Base-by-base conservation (phyloP, 768 basidiomycete genomes). In the Boletus sp. region DNA sequence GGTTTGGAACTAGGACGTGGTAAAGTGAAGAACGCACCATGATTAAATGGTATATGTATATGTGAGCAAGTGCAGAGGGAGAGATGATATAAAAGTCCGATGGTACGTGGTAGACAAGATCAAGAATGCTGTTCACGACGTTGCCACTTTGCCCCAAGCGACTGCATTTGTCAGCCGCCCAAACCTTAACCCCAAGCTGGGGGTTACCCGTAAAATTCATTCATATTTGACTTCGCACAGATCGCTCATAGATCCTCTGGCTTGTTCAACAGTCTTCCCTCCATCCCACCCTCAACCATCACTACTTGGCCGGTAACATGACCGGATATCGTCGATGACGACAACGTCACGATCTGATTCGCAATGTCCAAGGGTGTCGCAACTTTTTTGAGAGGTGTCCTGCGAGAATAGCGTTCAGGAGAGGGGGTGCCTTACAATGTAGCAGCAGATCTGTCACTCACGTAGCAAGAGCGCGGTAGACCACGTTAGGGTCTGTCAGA, bases 211-310 rank as follows among this genome's bases (percentile, higher is more conserved):
- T 25, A 25, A 0, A 25, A 25, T 25, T 25, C 25, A 25, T 25
- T 25, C 25, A 25, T 3, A 5, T 25, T 25, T 25, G 25, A 25
- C 25, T 25, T 25, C 2, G 25, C 25, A 25, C 25, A 19, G 10
- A 21, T 21, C 23, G 13, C 7, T 5, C n/a, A 53, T 44, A 70
- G 4, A 54, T 79, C 77, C 27, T 75, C 71, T 14, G 66, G 70
- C 30, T 56, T 66, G 58, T 81, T 80, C 55, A 80, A 63, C 33
- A 82, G 49, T 10, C 76, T 69, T n/a, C 88, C 88, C 77, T 90
- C 88, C 88, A 89, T 88, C 3, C 88, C 88, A 3, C 88, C 88
- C 43, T 81, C 79, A 7, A 89, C 76, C 83, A 88, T 86, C 29
- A 88, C 62, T 7, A 84, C 79, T 60, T 88, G 81, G 0, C 88